A percentile compares a stretch with the other conserved stretches of the same genome.
Evolutionary conservation across 139 green algal genomes (phyloP).

Genomic region (Chlorella sorokiniana): DNA sequence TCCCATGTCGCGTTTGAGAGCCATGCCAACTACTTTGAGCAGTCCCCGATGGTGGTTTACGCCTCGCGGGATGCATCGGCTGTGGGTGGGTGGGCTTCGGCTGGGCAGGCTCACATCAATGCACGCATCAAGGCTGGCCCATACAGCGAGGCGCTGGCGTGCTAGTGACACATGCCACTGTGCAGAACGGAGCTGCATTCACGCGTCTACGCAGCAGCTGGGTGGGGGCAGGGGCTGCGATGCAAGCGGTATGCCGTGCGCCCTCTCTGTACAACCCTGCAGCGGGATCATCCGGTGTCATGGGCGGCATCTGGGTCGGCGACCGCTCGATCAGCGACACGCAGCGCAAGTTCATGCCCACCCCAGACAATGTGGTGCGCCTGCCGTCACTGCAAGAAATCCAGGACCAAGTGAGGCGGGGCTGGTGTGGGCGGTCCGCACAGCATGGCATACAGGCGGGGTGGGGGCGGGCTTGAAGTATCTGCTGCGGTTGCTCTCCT

Average conservation of each 20-base stretch:
- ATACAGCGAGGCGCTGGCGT: too few species aligned
- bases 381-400: slow-evolving; percentile 18
- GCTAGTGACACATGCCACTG: too few species aligned
- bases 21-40: slow-evolving; percentile 33
- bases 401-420: background rate
- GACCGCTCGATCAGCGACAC: slow-evolving; percentile 24
- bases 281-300: too few species aligned
- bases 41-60: slow-evolving; percentile 5
- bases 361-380: slow-evolving; percentile 6
- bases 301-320: slow-evolving; percentile 36
- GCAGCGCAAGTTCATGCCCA: slow-evolving; percentile 21
- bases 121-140: too few species aligned
- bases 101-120: background rate
- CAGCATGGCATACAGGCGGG: too few species aligned
- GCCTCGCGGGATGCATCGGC: background rate
- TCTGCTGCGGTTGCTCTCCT: too few species aligned
- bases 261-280: slow-evolving; percentile 29
- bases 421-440: background rate
- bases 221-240: too few species aligned
- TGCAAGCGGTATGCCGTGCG: too few species aligned
- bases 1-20: slow-evolving; percentile 16
- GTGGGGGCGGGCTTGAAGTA: too few species aligned
- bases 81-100: background rate
- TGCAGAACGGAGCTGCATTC: too few species aligned
- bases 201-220: too few species aligned